Evolutionary conservation across 2,329 filamentous ascomycete genomes (phyloP), one percentile per base, ranked within the genome.

Genomic region (Aspergillus hortae): DNA sequence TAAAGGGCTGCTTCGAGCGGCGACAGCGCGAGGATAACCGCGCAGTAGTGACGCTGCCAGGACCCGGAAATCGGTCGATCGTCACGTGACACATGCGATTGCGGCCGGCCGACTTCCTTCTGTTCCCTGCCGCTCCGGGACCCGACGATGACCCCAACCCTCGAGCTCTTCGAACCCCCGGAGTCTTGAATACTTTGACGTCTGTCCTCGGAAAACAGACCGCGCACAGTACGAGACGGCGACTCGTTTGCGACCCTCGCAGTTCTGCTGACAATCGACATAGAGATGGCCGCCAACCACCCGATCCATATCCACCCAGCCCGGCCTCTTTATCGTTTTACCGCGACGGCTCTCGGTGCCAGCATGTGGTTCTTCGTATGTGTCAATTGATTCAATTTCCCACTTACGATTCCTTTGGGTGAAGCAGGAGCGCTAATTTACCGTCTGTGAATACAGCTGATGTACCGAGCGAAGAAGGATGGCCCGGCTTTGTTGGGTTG

Each of bases 321-420:
- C 45, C 79, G 83, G 56, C 84, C 84, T 43, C 68, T 96, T 60
- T 96, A 97, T 79, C 85, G 90, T 70, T 88, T 92, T 73, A 83
- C 86, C 53, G 92, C 89, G 44, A 96, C 90, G 42, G 89, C 87
- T 56, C 80, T 99, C 57, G 89, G 91, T 62, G 94, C 94, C 50
- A 89, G 88, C 77, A 99, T 97, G 94, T 99, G 94, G 94, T 97
- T 99, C 77, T 99, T 94, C 74, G 92, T 97, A 83, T 47, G 66
- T 49, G 7, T 25, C 40, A 42, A 42, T 42, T 23, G 40, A 19
- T 17, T 21, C 23, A 32, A 42, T 19, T 5, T 2, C 12, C 25
- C 21, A 17, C n/a, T 23, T 6, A 5, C 15, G 30, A 23, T 40
- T 23, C 36, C 6, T 15, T 35, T 25, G 45, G 44, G 19, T 44